Base-by-base conservation (phyloP, 2,329 filamentous ascomycete genomes). In the Pseudogymnoascus sp. region DNA sequence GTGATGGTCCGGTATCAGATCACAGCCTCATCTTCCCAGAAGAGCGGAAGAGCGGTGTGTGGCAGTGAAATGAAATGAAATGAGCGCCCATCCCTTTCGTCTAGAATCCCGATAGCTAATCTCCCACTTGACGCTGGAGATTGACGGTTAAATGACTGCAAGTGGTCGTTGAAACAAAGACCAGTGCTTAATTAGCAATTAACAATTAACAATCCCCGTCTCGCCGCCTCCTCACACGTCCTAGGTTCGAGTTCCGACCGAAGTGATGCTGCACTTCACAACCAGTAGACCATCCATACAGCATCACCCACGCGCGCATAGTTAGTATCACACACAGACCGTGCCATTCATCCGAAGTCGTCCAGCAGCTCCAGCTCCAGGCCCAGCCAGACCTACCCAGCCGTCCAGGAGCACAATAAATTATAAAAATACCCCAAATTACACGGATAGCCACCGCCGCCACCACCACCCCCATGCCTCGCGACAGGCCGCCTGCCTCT, bases 41-140 rank as follows among this genome's bases (percentile, higher is more conserved):
- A 53, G 47, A 53, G 47, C 47, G 47, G 47, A 53, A 53, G 47
- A 53, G 47, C 47, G 47, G 31, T 33, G 31, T 33, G 47, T 53
- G 47, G n/a, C 31, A 11, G 26, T 17, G 47, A 53, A 53, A 53
- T 53, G 26, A 53, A 31, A 53, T 53, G 47, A 53, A 53, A 53
- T 53, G 47, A 53, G 31, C 47, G n/a, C 47, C 26, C 21, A 31
- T 17, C 47, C 47, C 15, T 33, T 19, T 53, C 26, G 47, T 31
- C 26, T 15, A 19, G 47, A 53, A 53, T 17, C 13, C 47, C 26
- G 26, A 53, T 53, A 53, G 47, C 47, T 53, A 53, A 53, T 53
- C 47, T 53, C 47, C 47, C 47, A 53, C 26, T 23, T 53, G 47
- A 23, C 47, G 47, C 47, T 17, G 47, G 47, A 26, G 47, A 19